Evolutionary conservation across 2,329 filamentous ascomycete genomes (phyloP).

Genomic region (Amylocarpus encephaloides): DNA sequence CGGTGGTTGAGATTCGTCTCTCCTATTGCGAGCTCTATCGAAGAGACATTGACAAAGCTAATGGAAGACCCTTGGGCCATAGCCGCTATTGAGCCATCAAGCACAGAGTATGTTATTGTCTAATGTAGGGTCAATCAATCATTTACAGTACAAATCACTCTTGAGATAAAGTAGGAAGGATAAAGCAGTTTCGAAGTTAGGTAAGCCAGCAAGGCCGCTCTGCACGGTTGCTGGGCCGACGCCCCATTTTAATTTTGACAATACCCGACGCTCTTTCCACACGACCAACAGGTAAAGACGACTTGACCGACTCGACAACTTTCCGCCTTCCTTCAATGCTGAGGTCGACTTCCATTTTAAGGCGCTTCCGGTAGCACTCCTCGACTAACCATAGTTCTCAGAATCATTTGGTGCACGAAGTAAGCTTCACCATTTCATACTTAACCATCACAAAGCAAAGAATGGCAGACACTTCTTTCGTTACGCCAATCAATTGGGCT

Average conservation of each 20-base stretch:
- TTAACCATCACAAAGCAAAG: neutral
- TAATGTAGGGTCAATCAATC: no score
- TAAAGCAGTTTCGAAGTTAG: no score
- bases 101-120: no score
- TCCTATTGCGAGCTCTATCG: neutral
- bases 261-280: no score
- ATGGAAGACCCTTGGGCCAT: neutral
- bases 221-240: no score
- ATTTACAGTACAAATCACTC: no score
- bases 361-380: conserved; percentile 2
- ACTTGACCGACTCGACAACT: neutral
- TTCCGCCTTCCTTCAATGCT: conserved; percentile 1
- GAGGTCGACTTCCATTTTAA: neutral
- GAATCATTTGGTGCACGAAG: neutral
- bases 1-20: neutral
- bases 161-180: no score
- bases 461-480: neutral
- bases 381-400: neutral
- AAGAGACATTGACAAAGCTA: conserved; percentile 1
- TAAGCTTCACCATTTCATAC: conserved; percentile 8
- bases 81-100: neutral
- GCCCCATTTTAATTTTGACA: no score
- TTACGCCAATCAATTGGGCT: conserved; percentile 13
- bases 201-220: no score
- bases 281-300: no score